phyloP scores from a whole-genome alignment of 192 early-diverging fungal species.

The Gamsiella multidivaricata region DNA sequence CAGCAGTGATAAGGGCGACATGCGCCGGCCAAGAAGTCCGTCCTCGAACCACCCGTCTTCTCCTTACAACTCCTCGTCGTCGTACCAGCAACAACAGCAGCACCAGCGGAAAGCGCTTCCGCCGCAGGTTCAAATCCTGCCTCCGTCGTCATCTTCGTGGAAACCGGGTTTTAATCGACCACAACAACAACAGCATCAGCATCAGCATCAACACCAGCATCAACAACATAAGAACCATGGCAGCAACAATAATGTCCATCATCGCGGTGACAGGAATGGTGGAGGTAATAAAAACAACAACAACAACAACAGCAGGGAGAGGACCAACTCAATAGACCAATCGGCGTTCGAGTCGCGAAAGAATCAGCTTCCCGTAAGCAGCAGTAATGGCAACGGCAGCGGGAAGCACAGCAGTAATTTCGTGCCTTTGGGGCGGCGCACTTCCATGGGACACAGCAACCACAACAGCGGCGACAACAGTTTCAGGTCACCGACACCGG shows the following conservation, averaged over 20 bases:
- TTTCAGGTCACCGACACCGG: constrained; percentile 17
- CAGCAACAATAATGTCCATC: background rate
- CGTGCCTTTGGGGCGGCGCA: too few relatives aligned
- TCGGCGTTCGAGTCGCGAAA: background rate
- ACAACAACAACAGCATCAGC: background rate
- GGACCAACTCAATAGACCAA: background rate
- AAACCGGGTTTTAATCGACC: background rate
- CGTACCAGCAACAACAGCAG: background rate
- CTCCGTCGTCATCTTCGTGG: too few relatives aligned
- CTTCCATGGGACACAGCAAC: too few relatives aligned
- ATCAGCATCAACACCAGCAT: constrained; percentile 1
- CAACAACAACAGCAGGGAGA: too few relatives aligned
- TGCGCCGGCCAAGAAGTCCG: background rate
- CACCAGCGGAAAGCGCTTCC: constrained; percentile 6
- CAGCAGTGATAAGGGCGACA: background rate
- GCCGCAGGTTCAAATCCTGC: constrained; percentile 7
- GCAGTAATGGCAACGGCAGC: background rate
- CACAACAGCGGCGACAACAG: background rate
- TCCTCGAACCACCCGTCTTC: too few relatives aligned
- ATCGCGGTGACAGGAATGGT: background rate
- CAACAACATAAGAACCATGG: background rate
- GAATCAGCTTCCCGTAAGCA: background rate
- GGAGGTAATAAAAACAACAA: background rate
- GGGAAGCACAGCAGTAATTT: background rate
- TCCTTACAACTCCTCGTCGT: too few relatives aligned